phyloP scores from a whole-genome alignment of 2,329 filamentous ascomycete genomes.

The Tolypocladium cylindrosporum region DNA sequence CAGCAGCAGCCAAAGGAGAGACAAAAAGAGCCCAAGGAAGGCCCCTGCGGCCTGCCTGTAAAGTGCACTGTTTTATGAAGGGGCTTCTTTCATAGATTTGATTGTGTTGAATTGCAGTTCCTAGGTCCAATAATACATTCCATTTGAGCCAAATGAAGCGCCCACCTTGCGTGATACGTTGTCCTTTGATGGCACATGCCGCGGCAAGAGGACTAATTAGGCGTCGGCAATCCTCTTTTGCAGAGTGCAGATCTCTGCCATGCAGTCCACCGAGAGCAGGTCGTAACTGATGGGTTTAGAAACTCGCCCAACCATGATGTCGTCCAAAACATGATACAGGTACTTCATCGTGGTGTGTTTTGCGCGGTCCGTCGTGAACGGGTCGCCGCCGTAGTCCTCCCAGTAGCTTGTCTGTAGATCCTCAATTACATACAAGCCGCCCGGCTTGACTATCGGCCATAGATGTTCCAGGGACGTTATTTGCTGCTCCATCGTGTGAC shows the following conservation, averaged over 20 bases:
- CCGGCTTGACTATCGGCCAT: slow-evolving; percentile 25
- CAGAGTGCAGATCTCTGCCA: slow-evolving; percentile 17
- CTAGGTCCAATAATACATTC: background rate
- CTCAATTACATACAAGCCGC: slow-evolving; percentile 24
- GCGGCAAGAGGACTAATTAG: background rate
- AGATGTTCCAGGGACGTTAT: slow-evolving; percentile 21
- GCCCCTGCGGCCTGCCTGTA: slow-evolving; percentile 66
- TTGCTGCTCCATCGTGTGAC: slow-evolving; percentile 27
- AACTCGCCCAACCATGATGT: slow-evolving; percentile 11
- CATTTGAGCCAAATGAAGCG: background rate
- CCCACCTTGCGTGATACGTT: background rate
- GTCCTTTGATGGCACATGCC: background rate
- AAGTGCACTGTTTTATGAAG: slow-evolving; percentile 61
- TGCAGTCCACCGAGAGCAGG: slow-evolving; percentile 17
- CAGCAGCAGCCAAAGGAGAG: slow-evolving; percentile 16
- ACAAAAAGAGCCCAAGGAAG: slow-evolving; percentile 43
- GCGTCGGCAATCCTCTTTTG: slow-evolving; percentile 10
- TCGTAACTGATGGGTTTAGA: slow-evolving; percentile 13
- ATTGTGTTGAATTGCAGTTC: background rate
- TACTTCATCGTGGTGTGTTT: slow-evolving; percentile 16
- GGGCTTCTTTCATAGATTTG: background rate
- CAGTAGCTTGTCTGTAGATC: slow-evolving; percentile 21
- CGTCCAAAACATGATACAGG: slow-evolving; percentile 15
- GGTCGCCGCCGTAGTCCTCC: slow-evolving; percentile 13
- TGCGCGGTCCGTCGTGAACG: slow-evolving; percentile 8